Base-by-base conservation (phyloP, 805 yeast genomes). In the Barnettozyma botsteinii region DNA sequence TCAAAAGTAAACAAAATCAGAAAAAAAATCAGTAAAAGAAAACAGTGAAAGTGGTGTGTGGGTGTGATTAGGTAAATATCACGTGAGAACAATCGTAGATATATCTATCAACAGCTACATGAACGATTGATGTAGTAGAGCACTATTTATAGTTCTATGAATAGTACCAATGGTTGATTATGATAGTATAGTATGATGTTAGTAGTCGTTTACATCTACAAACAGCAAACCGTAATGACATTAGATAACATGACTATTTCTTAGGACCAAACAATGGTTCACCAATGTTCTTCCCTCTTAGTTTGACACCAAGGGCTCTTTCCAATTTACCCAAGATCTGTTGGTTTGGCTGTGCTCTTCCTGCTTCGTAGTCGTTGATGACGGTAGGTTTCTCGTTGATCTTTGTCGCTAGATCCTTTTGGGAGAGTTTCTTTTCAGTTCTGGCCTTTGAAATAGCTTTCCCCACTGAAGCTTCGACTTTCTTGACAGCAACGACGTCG, bases 241-340 rank as follows among this genome's bases (percentile, higher is more conserved):
- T 35, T 21, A 27, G 27, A 13, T 20, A 27, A 33, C 20, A n/a
- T 28, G 15, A 28, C 40, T 42, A 64, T 53, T 65, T 65, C 60
- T 67, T 67, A 51, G 67, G 67, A 27, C 64, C 66, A 41, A 64
- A 65, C 51, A 93, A 72, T 25, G 98, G 96, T 56, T 81, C 79
- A 48, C 98, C 98, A 56, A 93, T 84, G 65, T 81, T 84, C 70
- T 91, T 89, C 60, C 98, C 98, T 70, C 98, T 79, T 60, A 93
- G 77, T 69, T 88, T 93, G 49, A 93, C 83, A 51, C 98, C 98
- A 55, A 93, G 72, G 31, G 83, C 94, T 65, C 96, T 78, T 70
- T 93, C 98, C 63, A 93, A 67, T 70, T 93, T 93, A 40, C 83
- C 89, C 56, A 93, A 74, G 38, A 93, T 66, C 67, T 89, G 98